phyloP scores from a whole-genome alignment of 1,139 yeast species.

The Eremothecium sinecaudum region DNA sequence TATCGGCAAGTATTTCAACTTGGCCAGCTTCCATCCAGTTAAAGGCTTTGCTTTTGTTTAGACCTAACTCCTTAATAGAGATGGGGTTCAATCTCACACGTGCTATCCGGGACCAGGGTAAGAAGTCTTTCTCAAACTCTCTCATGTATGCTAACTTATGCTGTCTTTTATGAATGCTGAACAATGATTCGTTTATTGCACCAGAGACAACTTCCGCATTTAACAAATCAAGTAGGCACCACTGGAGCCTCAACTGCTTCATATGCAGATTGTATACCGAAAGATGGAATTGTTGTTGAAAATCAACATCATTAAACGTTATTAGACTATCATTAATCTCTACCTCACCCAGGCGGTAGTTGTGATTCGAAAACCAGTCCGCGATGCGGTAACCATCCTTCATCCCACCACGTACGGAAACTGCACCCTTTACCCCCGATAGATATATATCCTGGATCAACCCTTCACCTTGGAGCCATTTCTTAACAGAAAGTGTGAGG shows the following conservation, averaged over 20 bases:
- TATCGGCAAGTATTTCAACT: constrained; percentile 61
- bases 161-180: constrained; percentile 60
- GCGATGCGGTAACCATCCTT: constrained; percentile 37
- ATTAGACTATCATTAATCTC: constrained; percentile 49
- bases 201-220: constrained; percentile 65
- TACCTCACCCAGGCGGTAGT: constrained; percentile 44
- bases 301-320: constrained; percentile 34
- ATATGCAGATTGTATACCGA: constrained; percentile 57
- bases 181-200: constrained; percentile 61
- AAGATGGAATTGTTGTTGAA: constrained; percentile 36
- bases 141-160: constrained; percentile 36
- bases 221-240: constrained; percentile 55
- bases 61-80: constrained; percentile 38
- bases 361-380: constrained; percentile 30
- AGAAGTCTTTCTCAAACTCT: constrained; percentile 32
- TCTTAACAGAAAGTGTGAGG: constrained; percentile 50
- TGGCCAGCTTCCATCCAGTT: constrained; percentile 66
- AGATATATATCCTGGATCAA: constrained; percentile 53
- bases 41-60: constrained; percentile 32
- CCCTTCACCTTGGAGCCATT: constrained; percentile 66
- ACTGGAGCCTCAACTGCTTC: constrained; percentile 48
- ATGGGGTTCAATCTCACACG: constrained; percentile 58
- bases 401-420: constrained; percentile 34
- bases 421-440: constrained; percentile 50
- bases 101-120: constrained; percentile 45